phyloP scores from a whole-genome alignment of 768 basidiomycete species.

The Phaeotremella fagi region DNA sequence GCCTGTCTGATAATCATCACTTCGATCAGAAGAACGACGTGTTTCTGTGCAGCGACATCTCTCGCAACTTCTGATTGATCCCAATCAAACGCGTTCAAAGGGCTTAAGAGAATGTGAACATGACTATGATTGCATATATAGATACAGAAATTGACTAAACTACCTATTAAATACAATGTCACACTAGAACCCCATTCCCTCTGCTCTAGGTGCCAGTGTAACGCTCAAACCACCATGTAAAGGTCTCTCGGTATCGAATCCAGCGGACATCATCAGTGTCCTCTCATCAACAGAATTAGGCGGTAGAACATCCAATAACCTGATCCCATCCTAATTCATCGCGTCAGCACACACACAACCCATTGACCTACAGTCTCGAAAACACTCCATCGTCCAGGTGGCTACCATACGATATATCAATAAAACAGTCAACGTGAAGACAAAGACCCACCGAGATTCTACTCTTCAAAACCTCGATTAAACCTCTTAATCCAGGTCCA shows the following conservation, averaged over 20 bases:
- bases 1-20: too few species aligned
- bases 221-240: neutral
- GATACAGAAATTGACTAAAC: too few species aligned
- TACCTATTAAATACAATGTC: too few species aligned
- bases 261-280: neutral
- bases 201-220: neutral
- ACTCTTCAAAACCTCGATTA: constrained; percentile 45
- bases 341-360: too few species aligned
- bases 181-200: too few species aligned
- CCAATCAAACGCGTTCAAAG: too few species aligned
- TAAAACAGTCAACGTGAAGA: neutral
- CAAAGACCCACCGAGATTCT: constrained; percentile 30
- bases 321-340: constrained; percentile 27
- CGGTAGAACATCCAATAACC: neutral
- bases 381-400: constrained; percentile 29
- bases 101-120: too few species aligned
- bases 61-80: too few species aligned
- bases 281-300: neutral
- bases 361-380: constrained; percentile 36
- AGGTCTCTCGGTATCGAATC: neutral
- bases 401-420: constrained; percentile 4
- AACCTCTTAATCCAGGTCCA: constrained; percentile 30
- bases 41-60: too few species aligned
- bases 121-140: too few species aligned
- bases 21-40: too few species aligned